phyloP scores from a whole-genome alignment of 1,139 yeast genomes.

The Pichia sp. region DNA sequence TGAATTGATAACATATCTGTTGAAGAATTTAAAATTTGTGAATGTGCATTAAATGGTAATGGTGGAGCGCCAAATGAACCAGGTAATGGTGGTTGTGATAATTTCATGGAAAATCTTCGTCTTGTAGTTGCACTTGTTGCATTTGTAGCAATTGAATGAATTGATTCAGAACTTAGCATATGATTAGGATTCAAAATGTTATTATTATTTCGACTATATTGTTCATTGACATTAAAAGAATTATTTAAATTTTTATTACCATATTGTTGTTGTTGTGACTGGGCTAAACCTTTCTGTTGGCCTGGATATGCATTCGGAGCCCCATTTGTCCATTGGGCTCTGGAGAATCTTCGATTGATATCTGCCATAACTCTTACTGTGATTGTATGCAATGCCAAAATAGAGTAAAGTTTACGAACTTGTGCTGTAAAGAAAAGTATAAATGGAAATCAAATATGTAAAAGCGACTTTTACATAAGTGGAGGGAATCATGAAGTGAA shows the following conservation, averaged over 20 bases:
- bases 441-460: no score
- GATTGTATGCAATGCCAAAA: no score
- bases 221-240: constrained; percentile 9
- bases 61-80: constrained; percentile 1
- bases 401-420: no score
- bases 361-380: no score
- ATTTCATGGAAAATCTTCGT: constrained; percentile 16
- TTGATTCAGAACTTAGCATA: constrained; percentile 7
- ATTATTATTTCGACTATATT: constrained; percentile 1
- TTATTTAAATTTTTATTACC: not conserved
- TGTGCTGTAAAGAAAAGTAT: no score
- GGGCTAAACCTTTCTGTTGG: no score
- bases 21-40: constrained; percentile 7
- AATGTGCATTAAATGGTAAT: constrained; percentile 13
- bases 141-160: constrained; percentile 11
- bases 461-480: no score
- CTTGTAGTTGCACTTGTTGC: constrained; percentile 11
- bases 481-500: no score
- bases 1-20: constrained; percentile 2
- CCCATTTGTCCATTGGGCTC: constrained; percentile 3
- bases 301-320: not conserved
- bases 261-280: no score
- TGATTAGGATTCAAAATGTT: no score
- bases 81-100: constrained; percentile 12
- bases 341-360: constrained; percentile 4